Evolutionary conservation across 768 basidiomycete genomes (phyloP), one percentile per base, ranked within the genome.

Genomic region (Auricularia cornea): DNA sequence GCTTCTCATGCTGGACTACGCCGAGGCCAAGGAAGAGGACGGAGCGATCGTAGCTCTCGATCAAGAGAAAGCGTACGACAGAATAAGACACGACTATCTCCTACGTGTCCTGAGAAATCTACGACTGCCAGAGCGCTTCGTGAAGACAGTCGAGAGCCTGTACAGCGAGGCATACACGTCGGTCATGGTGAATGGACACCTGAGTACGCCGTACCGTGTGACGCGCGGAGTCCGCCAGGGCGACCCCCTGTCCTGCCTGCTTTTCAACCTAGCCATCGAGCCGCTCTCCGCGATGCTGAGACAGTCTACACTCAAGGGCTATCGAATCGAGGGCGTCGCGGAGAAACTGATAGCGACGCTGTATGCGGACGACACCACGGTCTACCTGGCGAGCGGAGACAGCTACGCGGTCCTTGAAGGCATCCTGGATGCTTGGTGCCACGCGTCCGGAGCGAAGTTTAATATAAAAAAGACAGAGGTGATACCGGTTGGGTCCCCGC

Each of bases 181-280:
- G 11, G 44, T 48, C 18, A 48, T 48, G 11, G 5, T 48, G 18
- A 48, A 48, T 18, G 44, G 44, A 4, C 6, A 5, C 23, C 8
- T 48, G 5, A 48, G 44, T 20, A 23, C 11, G 11, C 11, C 44
- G 5, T 48, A 20, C 23, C 5, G 5, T 12, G 44, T 48, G 5
- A 23, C 23, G 44, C 16, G 44, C 16, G 44, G 44, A 12, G 44
- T 48, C 11, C 8, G 44, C 8, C 44, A 48, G 56, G 66, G 66
- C 20, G 66, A 66, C 66, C 66, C 66, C 2, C 3, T 67, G 16
- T 67, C 66, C 4, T 67, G 66, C 61, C 64, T 67, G 20, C 65
- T 67, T 3, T 67, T 65, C 33, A 60, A 67, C 59, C 32, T 67
- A 2, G 65, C 65, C 3, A 67, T 67, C 2, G 66, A 67, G 52